These are phyloP conservation scores for Amanita phalloides DNA, from an alignment of 768 basidiomycete genomes.

Conservation along the genomic window DNA sequence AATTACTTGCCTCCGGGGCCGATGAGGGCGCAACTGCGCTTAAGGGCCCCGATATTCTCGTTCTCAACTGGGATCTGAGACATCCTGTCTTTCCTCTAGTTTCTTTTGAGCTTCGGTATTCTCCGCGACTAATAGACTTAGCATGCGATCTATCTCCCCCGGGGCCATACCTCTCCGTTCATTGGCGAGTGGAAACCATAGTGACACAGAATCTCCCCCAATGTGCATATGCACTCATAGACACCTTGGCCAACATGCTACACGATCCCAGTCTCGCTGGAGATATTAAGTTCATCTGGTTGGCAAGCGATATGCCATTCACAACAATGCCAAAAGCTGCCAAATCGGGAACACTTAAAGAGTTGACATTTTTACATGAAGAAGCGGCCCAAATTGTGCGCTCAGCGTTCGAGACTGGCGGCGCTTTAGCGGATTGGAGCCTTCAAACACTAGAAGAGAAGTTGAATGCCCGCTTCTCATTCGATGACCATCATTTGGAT, in stretches of 20 bases:
- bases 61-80: conserved; percentile 44
- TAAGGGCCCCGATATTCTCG: conserved; percentile 28
- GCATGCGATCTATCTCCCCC: conserved; percentile 25
- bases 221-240: conserved; percentile 41
- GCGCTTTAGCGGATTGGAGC: conserved; percentile 27
- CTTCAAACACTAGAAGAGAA: conserved; percentile 28
- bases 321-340: conserved; percentile 10
- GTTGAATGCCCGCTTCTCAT: conserved; percentile 17
- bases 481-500: conserved; percentile 15
- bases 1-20: conserved; percentile 18
- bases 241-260: conserved; percentile 25
- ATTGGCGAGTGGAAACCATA: conserved; percentile 50
- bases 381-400: conserved; percentile 33
- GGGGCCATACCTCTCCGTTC: conserved; percentile 35
- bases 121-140: conserved; percentile 28
- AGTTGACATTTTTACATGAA: conserved; percentile 29
- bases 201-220: conserved; percentile 26
- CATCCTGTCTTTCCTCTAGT: conserved; percentile 28
- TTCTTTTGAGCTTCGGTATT: conserved; percentile 27
- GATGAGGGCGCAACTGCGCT: conserved; percentile 12
- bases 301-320: conserved; percentile 45
- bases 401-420: conserved; percentile 29
- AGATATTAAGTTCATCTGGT: conserved; percentile 35
- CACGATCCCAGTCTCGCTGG: conserved; percentile 14
- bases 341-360: conserved; percentile 37